Evolutionary conservation across 306 rosid species (phyloP), one percentile per base, ranked within the genome.

Genomic region (Bauhinia variegata): DNA sequence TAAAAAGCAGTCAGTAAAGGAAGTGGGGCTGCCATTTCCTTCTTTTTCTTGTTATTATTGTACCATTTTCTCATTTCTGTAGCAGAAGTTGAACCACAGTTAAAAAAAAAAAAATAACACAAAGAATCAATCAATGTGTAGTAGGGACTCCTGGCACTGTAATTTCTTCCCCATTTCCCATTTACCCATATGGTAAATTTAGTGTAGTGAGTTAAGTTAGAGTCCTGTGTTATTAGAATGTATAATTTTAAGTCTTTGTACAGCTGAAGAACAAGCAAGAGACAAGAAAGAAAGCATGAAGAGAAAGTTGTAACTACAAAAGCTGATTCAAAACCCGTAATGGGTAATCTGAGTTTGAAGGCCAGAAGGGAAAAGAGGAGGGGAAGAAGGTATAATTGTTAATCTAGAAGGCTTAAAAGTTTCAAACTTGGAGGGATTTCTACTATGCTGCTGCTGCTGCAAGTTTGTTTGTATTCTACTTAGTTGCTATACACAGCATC

Each of bases 21-120:
- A 84, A 84, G 85, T 75, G 91, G 97, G 95, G 68, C 89, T 68
- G 68, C 60, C 74, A 70, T 80, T 79, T 74, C 74, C 59, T 77
- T 70, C 75, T 2, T 23, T 53, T 68, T 23, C 28, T 23, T 69
- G 46, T 81, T 78, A 56, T 86, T 74, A 44, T 77, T 81, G 86
- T 81, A 82, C 84, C 68, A 78, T 84, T 80, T 76, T 75, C 60
- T 70, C 54, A 77, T 72, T 60, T 87, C 77, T 84, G 80, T 80
- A 80, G 95, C 68, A 75, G 70, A 77, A 74, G 84, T 77, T 72
- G 92, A 84, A 82, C 88, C 88, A 92, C 86, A 87, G 87, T 83
- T 81, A 23, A 23, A 33, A 75, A 85, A 78, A 23, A 23, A 33
- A 75, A 85, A 78, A 47, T 48, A 67, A 72, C 79, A 76, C 43